A percentile compares a stretch with the other conserved stretches of the same genome.
Conservation (phyloP, 768 basidiomycete species). For the Chalciporus chontae region DNA sequence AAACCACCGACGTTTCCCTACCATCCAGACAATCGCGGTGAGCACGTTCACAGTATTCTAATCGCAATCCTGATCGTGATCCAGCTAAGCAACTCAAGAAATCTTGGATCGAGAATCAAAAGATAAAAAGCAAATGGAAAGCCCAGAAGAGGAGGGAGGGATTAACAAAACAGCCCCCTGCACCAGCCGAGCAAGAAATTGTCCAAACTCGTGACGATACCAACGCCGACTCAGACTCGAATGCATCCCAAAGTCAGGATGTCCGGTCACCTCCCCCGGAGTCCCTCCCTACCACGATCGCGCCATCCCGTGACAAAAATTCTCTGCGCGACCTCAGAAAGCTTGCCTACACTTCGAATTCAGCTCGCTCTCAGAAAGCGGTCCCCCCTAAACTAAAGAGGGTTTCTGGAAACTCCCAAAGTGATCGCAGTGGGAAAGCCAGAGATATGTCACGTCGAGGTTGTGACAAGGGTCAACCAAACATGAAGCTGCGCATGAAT, state of each 20-base stretch:
- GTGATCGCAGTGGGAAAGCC: conserved; percentile 28
- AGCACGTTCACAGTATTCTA: conserved; percentile 7
- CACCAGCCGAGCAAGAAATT: neutral
- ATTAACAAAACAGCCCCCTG: conserved; percentile 16
- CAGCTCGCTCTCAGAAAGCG: conserved; percentile 56
- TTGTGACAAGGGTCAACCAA: conserved; percentile 47
- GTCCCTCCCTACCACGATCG: neutral
- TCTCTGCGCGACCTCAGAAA: conserved; percentile 59
- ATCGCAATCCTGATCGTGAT: conserved; percentile 4
- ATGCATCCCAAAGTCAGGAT: neutral
- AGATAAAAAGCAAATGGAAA: conserved; percentile 78
- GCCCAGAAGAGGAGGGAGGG: conserved; percentile 58
- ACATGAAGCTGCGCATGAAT: conserved; percentile 87
- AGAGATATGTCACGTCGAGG: conserved; percentile 30
- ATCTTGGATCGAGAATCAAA: conserved; percentile 73
- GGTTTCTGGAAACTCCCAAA: conserved; percentile 7
- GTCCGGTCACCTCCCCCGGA: neutral
- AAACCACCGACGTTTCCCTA: conserved; percentile 71
- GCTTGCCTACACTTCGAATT: conserved; percentile 57
- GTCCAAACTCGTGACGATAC: neutral
- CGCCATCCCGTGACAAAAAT: conserved; percentile 9
- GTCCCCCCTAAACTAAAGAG: conserved; percentile 36
- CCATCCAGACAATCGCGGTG: conserved; percentile 61
- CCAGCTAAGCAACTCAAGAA: conserved; percentile 79
- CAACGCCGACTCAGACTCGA: neutral